Evolutionary conservation across 2,329 filamentous ascomycete genomes (phyloP), one percentile per base, ranked within the genome.

Genomic region (Botryotinia narcissicola): DNA sequence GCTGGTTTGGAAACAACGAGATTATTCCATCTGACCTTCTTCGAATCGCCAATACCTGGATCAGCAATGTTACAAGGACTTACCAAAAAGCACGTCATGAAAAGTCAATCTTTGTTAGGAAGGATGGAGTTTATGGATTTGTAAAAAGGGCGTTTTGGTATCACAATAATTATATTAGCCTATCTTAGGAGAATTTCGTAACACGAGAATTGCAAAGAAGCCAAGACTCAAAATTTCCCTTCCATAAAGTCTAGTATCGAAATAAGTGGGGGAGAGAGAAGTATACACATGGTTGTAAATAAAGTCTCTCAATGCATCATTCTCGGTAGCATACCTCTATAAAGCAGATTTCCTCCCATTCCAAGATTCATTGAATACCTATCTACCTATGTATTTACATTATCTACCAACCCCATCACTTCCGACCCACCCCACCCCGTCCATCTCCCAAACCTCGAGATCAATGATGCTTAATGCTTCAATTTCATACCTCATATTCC

Each of bases 51-150:
- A 42, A 37, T 29, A 42, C 25, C 64, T 57, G 48, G 48, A 57
- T n/a, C 46, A 29, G 48, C 35, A 42, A 54, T 40, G 25, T 57
- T 42, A 42, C 25, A 32, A 57, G 35, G 64, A 22, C 18, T 29
- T 29, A 3, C 25, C 48, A 57, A 9, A 57, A 68, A 66, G 29
- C 35, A 68, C n/a, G 37, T 42, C 25, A 67, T 32, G n/a, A 51
- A 66, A 72, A 66, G 46, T 66, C 70, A 46, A 71, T 63, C 46
- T 40, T 62, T 64, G 32, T 63, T 20, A 63, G 37, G 70, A 51
- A 46, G 67, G 62, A 59, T 68, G 70, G 70, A 72, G 70, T 72
- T 66, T 72, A 72, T 42, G 70, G 70, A 68, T 60, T 68, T 72
- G 40, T 72, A 72, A 46, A 72, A 72, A 68, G 29, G 62, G 70